These are phyloP conservation scores for Fusarium phyllophilum DNA, from an alignment of 2,329 filamentous ascomycete species.

Conservation along the genomic window DNA sequence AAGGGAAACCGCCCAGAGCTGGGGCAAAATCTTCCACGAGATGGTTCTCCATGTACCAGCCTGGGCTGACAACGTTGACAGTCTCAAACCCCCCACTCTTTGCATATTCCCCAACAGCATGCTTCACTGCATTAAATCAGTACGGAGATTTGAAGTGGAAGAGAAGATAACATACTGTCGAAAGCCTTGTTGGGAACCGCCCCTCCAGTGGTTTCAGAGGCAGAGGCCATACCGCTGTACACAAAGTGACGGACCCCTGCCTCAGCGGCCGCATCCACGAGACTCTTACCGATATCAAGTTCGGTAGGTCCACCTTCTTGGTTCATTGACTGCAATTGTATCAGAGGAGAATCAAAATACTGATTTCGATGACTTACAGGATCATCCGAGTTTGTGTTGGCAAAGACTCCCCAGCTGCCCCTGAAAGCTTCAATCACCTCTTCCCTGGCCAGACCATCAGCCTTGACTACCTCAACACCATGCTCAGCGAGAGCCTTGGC, in stretches of 20 bases:
- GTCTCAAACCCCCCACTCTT: conserved; percentile 48
- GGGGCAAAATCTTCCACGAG: conserved; percentile 47
- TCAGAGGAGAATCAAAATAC: conserved; percentile 1
- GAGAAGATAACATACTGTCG: conserved; percentile 45
- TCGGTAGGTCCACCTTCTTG: conserved; percentile 45
- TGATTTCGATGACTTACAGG: conserved; percentile 30
- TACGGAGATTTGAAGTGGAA: fast-evolving
- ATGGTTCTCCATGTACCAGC: conserved; percentile 58
- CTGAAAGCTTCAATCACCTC: conserved; percentile 43
- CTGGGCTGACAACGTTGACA: conserved; percentile 50
- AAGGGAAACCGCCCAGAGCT: conserved; percentile 55
- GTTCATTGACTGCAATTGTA: conserved; percentile 33
- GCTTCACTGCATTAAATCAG: conserved; percentile 48
- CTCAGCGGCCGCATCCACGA: conserved; percentile 48
- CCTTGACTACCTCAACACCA: conserved; percentile 47
- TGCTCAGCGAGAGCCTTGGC: conserved; percentile 40
- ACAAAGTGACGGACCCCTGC: conserved; percentile 50
- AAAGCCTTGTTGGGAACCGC: conserved; percentile 46
- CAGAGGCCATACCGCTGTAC: conserved; percentile 50
- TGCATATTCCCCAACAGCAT: conserved; percentile 52
- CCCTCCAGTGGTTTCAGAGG: conserved; percentile 48
- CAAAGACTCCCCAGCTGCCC: conserved; percentile 48
- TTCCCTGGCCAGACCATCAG: conserved; percentile 41
- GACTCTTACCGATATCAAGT: conserved; percentile 48
- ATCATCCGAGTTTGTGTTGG: conserved; percentile 49